These are phyloP conservation scores for Coemansia sp. DNA, from an alignment of 192 early-diverging fungal species.

Conservation along the genomic window DNA sequence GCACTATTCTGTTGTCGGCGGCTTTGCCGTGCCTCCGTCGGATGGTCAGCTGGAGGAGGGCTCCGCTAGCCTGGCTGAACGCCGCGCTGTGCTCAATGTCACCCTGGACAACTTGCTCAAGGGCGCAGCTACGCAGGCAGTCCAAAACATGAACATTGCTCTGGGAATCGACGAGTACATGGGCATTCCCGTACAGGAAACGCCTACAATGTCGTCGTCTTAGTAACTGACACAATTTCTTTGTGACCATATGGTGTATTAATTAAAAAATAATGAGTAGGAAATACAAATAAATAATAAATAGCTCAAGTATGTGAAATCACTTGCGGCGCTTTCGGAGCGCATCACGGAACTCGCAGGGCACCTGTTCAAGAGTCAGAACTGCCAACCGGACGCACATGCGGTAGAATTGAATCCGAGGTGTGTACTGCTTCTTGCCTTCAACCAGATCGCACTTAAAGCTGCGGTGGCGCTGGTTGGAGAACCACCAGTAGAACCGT, in stretches of 20 bases:
- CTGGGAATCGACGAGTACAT: constrained; percentile 85
- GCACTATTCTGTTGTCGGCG: constrained; percentile 89
- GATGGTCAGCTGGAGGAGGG: constrained; percentile 3
- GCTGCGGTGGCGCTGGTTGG: constrained; percentile 42
- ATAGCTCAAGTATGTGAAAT: neutral
- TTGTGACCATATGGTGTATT: neutral
- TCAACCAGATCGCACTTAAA: constrained; percentile 3
- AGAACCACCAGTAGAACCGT: constrained; percentile 46
- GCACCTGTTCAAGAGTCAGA: constrained; percentile 20
- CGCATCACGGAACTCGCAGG: constrained; percentile 7
- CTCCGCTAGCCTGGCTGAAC: constrained; percentile 47
- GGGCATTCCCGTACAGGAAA: constrained; percentile 67
- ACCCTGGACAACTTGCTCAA: constrained; percentile 98
- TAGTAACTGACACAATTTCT: neutral
- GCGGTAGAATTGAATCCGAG: constrained; percentile 23
- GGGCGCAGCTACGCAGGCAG: constrained; percentile 98
- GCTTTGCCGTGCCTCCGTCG: constrained; percentile 78
- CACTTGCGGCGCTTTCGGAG: constrained; percentile 1
- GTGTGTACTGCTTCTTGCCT: constrained; percentile 15
- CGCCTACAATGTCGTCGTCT: constrained; percentile 27
- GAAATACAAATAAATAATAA: constrained; percentile 5
- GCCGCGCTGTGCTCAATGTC: constrained; percentile 83
- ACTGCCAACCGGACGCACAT: constrained; percentile 19
- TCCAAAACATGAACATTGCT: constrained; percentile 96
- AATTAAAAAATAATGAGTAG: neutral